phyloP scores from a whole-genome alignment of 768 basidiomycete genomes.

The Collybia mongolica region DNA sequence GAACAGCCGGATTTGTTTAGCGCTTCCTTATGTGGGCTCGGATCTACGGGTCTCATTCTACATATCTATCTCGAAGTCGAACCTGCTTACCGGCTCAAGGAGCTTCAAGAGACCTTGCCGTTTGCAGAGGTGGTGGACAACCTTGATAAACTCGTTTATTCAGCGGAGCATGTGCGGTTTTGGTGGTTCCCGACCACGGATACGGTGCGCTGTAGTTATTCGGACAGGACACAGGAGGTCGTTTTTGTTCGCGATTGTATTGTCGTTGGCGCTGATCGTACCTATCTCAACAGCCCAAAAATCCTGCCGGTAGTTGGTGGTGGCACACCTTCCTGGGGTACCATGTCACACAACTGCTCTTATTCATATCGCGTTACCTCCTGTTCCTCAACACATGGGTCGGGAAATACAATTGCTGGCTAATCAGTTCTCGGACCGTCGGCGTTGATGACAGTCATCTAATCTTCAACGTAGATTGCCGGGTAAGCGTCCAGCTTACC shows the following conservation, averaged over 20 bases:
- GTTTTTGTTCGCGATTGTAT: constrained; percentile 11
- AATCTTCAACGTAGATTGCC: constrained; percentile 92
- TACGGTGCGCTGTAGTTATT: constrained; percentile 65
- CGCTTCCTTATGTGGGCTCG: constrained; percentile 89
- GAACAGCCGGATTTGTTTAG: constrained; percentile 76
- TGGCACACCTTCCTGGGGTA: constrained; percentile 72
- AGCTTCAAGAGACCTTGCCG: constrained; percentile 57
- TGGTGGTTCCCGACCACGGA: constrained; percentile 94
- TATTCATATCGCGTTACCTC: constrained; percentile 74
- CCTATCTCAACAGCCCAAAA: constrained; percentile 44
- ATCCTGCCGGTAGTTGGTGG: constrained; percentile 57
- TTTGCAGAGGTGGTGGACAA: constrained; percentile 63
- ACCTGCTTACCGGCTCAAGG: constrained; percentile 76
- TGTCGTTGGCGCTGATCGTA: constrained; percentile 1
- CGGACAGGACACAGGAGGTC: constrained; percentile 80
- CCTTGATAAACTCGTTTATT: constrained; percentile 52
- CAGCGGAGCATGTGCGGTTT: constrained; percentile 87
- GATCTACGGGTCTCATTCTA: constrained; percentile 86
- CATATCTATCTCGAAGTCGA: constrained; percentile 77
- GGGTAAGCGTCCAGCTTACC: constrained; percentile 49
- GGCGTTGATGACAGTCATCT: constrained; percentile 76
- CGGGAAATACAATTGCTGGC: constrained; percentile 67
- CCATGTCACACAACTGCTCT: constrained; percentile 80
- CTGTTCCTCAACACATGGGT: constrained; percentile 61
- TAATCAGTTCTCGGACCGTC: constrained; percentile 51